Conservation (phyloP, 2,329 filamentous ascomycete genomes). For the Didymella glomerata region DNA sequence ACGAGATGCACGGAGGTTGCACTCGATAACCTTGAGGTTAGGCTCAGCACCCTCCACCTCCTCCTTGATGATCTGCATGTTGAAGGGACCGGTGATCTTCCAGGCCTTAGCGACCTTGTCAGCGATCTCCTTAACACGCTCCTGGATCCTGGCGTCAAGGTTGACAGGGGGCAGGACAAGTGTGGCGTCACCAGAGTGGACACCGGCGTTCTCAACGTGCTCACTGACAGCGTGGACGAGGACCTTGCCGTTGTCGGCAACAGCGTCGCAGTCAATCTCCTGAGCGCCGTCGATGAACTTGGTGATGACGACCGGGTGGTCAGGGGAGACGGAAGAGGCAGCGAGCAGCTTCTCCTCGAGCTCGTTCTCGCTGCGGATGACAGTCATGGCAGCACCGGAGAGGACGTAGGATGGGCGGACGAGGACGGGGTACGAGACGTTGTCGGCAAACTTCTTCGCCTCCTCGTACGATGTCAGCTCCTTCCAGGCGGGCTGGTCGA, state of each 20-base stretch:
- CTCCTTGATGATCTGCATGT: conserved; percentile 99
- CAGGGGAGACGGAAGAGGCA: conserved; percentile 88
- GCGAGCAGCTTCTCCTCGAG: conserved; percentile 95
- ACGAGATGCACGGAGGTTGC: conserved; percentile 94
- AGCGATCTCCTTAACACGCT: conserved; percentile 92
- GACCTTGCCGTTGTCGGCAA: conserved; percentile 84
- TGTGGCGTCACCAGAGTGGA: conserved; percentile 97
- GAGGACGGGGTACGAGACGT: conserved; percentile 91
- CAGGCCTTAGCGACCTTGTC: conserved; percentile 96
- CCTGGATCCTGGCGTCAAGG: conserved; percentile 79
- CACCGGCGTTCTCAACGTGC: conserved; percentile 96
- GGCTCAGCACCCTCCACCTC: conserved; percentile 77
- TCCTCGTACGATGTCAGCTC: conserved; percentile 90
- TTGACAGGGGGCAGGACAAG: conserved; percentile 86
- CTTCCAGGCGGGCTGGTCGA: conserved; percentile 98
- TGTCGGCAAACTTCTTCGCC: conserved; percentile 84
- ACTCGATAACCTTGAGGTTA: conserved; percentile 94
- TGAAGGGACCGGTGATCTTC: conserved; percentile 98
- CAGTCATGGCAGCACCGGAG: conserved; percentile 97
- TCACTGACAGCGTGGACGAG: conserved; percentile 92
- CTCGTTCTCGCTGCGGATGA: conserved; percentile 86
- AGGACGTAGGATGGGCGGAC: conserved; percentile 96
- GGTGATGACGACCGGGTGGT: conserved; percentile 97
- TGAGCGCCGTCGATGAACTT: conserved; percentile 97
- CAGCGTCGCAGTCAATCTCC: conserved; percentile 96